These are phyloP conservation scores for Globisporangium takayamanum DNA, from an alignment of 352 stramenopile genomes.

Conservation along the genomic window DNA sequence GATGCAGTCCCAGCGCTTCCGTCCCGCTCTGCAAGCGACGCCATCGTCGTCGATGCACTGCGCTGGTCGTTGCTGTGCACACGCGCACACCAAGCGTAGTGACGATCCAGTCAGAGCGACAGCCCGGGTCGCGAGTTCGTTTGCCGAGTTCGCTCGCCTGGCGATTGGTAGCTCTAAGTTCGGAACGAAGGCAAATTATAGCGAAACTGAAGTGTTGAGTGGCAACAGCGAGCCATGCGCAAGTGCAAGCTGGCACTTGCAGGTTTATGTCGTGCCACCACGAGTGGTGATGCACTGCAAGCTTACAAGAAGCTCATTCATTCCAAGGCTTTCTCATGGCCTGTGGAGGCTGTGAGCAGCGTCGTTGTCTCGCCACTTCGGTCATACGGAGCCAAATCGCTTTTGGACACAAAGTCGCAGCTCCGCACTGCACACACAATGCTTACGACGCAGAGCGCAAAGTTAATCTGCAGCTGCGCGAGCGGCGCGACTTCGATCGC, in stretches of 20 bases:
- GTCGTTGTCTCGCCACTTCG: neutral
- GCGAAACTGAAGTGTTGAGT: too few species aligned
- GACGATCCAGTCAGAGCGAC: neutral
- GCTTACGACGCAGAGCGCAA: conserved; percentile 21
- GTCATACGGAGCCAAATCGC: neutral
- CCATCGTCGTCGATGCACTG: neutral
- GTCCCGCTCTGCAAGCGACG: neutral
- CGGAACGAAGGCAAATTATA: too few species aligned
- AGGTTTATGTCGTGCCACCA: too few species aligned
- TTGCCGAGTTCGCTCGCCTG: too few species aligned
- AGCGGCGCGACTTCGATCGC: conserved; percentile 16
- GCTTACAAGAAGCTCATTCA: too few species aligned
- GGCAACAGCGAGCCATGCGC: too few species aligned
- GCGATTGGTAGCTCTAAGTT: too few species aligned
- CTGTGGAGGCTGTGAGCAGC: neutral
- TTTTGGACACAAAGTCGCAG: conserved; percentile 1
- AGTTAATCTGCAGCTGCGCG: conserved; percentile 30
- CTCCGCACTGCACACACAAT: conserved; percentile 10
- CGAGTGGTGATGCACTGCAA: too few species aligned
- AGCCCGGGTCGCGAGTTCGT: neutral
- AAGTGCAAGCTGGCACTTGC: too few species aligned
- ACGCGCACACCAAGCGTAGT: neutral
- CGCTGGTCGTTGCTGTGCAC: neutral
- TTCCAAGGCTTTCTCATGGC: neutral
- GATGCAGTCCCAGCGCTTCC: neutral